Evolutionary conservation across 1,139 yeast species (phyloP).

Genomic region (Blastobotrys elegans): DNA sequence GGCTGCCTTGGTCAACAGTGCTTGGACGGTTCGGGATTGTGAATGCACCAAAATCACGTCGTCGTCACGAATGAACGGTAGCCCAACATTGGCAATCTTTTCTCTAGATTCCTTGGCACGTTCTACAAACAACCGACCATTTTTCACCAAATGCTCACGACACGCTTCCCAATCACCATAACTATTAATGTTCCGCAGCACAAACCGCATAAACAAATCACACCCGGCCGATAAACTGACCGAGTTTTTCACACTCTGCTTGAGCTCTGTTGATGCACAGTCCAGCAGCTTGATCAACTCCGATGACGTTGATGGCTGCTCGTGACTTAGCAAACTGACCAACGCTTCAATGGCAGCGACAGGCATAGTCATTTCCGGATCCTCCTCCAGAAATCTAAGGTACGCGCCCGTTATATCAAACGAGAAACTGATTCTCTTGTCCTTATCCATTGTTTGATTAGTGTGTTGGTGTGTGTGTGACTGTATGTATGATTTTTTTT

Average conservation of each 20-base stretch:
- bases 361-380: conserved; percentile 97
- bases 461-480: background rate
- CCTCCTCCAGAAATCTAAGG: conserved; percentile 73
- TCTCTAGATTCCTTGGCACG: conserved; percentile 89
- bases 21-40: conserved; percentile 82
- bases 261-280: conserved; percentile 67
- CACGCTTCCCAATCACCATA: conserved; percentile 98
- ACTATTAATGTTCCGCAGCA: conserved; percentile 78
- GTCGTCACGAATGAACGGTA: conserved; percentile 87
- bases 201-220: conserved; percentile 92
- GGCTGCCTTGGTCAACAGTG: conserved; percentile 71
- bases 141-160: conserved; percentile 78
- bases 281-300: conserved; percentile 81
- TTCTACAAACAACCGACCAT: conserved; percentile 86
- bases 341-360: conserved; percentile 96
- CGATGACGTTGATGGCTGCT: conserved; percentile 89
- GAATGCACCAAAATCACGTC: conserved; percentile 88
- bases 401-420: conserved; percentile 83
- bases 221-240: conserved; percentile 96
- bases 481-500: background rate
- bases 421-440: background rate
- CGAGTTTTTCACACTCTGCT: conserved; percentile 78
- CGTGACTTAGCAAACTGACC: conserved; percentile 72
- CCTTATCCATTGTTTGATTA: conserved; percentile 1
- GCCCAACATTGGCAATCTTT: conserved; percentile 82